Base-by-base conservation (phyloP, 2,329 filamentous ascomycete genomes). In the Scleromitrula shiraiana region DNA sequence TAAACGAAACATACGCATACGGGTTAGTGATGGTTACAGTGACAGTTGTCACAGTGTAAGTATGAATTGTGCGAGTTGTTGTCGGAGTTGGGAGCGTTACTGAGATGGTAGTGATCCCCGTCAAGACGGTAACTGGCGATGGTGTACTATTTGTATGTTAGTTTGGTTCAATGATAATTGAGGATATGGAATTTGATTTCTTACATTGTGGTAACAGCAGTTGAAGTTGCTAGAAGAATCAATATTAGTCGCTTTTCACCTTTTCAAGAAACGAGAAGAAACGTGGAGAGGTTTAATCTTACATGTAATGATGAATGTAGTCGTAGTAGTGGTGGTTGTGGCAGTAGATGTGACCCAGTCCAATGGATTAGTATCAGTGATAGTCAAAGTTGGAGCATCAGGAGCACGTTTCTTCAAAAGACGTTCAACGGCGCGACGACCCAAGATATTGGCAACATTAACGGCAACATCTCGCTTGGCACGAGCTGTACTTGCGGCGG, bases 291-390 rank as follows among this genome's bases (percentile, higher is more conserved):
- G 9, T 5, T 30, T 3, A 5, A 29, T 24, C 45, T 47, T 41
- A 47, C 45, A 19, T 17, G 45, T 47, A n/a, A 10, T 47, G 19
- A 27, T 42, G 17, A 47, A 47, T 7, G 45, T 42, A 20, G 45
- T 42, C 8, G 45, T 42, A 22, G 17, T 26, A 17, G 45, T 41
- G 12, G 38, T 42, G 17, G 15, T 42, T 5, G 22, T 47, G 10
- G 42, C 8, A n/a, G 45, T 47, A 15, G 45, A 41, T 15, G 38
- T 47, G 22, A 35, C 29, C 45, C 45, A 47, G 33, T 47, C 45
- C 20, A 38, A 35, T 32, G 29, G 41, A 4, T 5, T 42, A 15
- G 37, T 47, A 22, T 47, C 45, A 3, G 38, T 47, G 2, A 47
- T 35, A 12, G 45, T 47, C 12, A 42, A 5, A 14, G 45, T 47